Conservation (phyloP, 257 asterid species). For the Verbascum thapsus region DNA sequence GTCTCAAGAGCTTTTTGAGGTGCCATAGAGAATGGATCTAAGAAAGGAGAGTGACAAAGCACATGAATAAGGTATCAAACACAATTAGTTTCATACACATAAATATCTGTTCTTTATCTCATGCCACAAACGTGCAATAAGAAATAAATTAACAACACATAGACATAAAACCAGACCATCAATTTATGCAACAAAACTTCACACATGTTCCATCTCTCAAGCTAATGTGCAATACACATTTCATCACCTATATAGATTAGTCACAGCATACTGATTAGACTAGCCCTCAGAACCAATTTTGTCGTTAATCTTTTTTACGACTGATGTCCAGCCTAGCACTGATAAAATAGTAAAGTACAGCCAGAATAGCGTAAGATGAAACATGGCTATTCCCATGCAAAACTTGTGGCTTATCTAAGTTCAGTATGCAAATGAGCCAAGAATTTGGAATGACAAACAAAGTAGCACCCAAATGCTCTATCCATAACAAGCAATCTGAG, state of each 20-base stretch:
- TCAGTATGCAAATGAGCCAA: too few species aligned
- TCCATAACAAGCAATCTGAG: too few species aligned
- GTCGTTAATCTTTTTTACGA: not conserved
- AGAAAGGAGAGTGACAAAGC: conserved; percentile 29
- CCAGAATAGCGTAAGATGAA: too few species aligned
- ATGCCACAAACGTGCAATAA: conserved; percentile 1
- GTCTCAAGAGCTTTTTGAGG: conserved; percentile 58
- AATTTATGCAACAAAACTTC: conserved; percentile 5
- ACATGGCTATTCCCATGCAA: too few species aligned
- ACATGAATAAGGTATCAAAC: conserved; percentile 27
- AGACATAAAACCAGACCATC: not conserved
- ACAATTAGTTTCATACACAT: not conserved
- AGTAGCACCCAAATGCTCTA: too few species aligned
- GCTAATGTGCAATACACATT: not conserved
- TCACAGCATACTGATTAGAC: not conserved
- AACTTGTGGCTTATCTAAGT: too few species aligned
- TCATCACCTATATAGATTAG: not conserved
- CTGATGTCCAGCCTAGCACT: not conserved
- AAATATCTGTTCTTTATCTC: not conserved
- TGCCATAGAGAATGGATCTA: conserved; percentile 80
- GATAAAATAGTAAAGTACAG: not conserved
- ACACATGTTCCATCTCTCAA: not conserved
- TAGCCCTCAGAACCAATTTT: not conserved
- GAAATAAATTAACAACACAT: not conserved
- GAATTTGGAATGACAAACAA: too few species aligned